Conservation (phyloP, 129 eudicot genomes). For the Centella asiatica region DNA sequence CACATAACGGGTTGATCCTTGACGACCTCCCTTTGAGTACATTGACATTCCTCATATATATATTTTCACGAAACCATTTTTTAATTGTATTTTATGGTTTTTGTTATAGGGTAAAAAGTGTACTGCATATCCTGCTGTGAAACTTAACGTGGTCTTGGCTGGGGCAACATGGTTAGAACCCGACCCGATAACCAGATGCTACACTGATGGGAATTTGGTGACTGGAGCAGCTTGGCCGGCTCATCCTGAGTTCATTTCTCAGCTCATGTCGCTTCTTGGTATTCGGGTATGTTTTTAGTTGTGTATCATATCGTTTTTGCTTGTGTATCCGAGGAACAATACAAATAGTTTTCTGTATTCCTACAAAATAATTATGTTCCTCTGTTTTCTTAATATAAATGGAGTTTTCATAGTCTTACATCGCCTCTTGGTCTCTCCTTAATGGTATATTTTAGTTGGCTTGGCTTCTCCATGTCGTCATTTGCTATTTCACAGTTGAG, state of each 20-base stretch:
- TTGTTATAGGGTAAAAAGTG: conserved; percentile 71
- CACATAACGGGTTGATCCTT: no score
- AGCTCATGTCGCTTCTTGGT: conserved; percentile 68
- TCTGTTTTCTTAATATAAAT: not conserved
- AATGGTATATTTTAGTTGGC: not conserved
- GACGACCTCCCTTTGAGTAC: no score
- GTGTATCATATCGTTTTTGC: not conserved
- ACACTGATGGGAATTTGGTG: conserved; percentile 89
- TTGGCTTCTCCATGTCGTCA: not conserved
- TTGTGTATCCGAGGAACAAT: not conserved
- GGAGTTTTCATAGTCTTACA: not conserved
- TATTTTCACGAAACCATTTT: not conserved
- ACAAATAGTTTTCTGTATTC: not conserved
- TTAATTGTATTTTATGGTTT: not conserved
- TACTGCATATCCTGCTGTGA: conserved; percentile 95
- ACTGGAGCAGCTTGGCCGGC: conserved; percentile 99
- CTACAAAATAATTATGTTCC: not conserved
- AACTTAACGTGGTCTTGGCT: conserved; percentile 64
- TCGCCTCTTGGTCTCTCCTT: not conserved
- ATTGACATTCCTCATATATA: no score
- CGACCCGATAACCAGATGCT: conserved; percentile 80
- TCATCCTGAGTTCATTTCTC: conserved; percentile 90
- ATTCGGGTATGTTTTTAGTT: conserved; percentile 48
- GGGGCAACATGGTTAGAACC: conserved; percentile 96
- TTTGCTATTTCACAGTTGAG: no score